Evolutionary conservation across 768 basidiomycete species (phyloP).

Genomic region (Flagelloscypha sp.): DNA sequence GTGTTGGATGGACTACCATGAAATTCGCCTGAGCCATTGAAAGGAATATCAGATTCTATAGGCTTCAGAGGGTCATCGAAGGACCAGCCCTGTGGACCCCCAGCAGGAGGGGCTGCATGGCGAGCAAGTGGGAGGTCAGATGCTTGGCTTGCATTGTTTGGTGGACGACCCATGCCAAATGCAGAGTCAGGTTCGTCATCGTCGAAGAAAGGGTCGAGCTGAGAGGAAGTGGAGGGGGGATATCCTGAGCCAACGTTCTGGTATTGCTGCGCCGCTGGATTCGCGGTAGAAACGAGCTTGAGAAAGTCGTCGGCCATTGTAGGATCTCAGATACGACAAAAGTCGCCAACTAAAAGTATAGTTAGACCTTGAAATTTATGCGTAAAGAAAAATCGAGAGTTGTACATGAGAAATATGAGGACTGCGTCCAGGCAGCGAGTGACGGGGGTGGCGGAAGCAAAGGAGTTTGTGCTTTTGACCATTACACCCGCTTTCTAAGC

Average conservation of each 20-base stretch:
- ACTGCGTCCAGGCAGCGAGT: too few species aligned
- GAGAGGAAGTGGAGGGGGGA: constrained; percentile 44
- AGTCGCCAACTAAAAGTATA: too few species aligned
- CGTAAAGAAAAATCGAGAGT: too few species aligned
- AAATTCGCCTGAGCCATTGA: constrained; percentile 26
- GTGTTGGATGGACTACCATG: constrained; percentile 26
- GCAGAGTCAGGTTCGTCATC: constrained; percentile 63
- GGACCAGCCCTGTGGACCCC: constrained; percentile 61
- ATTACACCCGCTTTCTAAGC: too few species aligned
- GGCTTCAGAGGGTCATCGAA: constrained; percentile 66
- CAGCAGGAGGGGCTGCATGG: constrained; percentile 55
- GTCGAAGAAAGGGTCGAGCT: constrained; percentile 80
- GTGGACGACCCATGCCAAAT: too few species aligned
- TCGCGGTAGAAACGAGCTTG: constrained; percentile 62
- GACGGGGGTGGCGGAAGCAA: too few species aligned
- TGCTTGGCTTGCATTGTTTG: too few species aligned
- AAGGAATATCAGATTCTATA: constrained; percentile 27
- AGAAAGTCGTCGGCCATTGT: constrained; percentile 68
- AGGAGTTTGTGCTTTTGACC: too few species aligned
- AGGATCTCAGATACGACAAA: too few species aligned
- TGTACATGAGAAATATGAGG: too few species aligned
- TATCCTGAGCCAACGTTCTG: constrained; percentile 49
- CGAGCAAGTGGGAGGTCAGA: constrained; percentile 49
- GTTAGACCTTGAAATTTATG: too few species aligned
- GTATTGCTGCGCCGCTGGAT: constrained; percentile 52